Evolutionary conservation across 305 asterid genomes (phyloP), one percentile per base, ranked within the genome.

Genomic region (Fraxinus dipetala): DNA sequence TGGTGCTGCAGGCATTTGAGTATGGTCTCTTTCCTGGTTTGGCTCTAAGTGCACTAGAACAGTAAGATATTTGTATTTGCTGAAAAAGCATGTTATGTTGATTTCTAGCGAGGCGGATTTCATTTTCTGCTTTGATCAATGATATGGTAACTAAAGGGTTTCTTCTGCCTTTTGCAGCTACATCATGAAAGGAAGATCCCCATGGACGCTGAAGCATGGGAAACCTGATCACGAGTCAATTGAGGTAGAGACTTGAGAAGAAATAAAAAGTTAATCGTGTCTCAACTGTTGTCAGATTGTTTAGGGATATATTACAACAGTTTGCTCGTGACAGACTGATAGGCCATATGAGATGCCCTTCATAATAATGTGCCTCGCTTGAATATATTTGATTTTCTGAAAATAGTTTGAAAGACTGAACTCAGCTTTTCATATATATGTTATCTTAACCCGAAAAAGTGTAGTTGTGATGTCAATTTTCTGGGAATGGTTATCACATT

Each of bases 151-250:
- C 77, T 43, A 24, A 80, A 36, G 35, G 59, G 32, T 79, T 54
- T 67, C 69, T 80, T 43, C 78, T 85, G 80, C 78, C 54, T 79
- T 85, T 83, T 77, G 80, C 89, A 96, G 98, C 87, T 96, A 96
- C 84, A 54, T 96, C 85, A 85, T 91, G 93, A 92, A 84, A 86
- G 99, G 98, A 81, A 90, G 88, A 89, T 93, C 95, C 84, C 98
- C 97, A 13, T 92, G 94, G 97, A 96, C 97, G 0, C 88, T 96
- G 89, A 93, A 87, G 89, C 99, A 96, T 89, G 99, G 98, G 78
- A 92, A 89, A 85, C 98, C 98, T 36, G 98, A 96, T 85, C 97
- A 96, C 48, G 93, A 89, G 85, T 92, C 98, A 83, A 93, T 94
- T 73, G 89, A 89, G 80, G 99, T 94, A 88, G 59, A 88, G 92